A percentile compares a stretch with the other conserved stretches of the same genome.
Evolutionary conservation across 345 rosid species (phyloP).

Genomic region (Bruguiera sexangula): DNA sequence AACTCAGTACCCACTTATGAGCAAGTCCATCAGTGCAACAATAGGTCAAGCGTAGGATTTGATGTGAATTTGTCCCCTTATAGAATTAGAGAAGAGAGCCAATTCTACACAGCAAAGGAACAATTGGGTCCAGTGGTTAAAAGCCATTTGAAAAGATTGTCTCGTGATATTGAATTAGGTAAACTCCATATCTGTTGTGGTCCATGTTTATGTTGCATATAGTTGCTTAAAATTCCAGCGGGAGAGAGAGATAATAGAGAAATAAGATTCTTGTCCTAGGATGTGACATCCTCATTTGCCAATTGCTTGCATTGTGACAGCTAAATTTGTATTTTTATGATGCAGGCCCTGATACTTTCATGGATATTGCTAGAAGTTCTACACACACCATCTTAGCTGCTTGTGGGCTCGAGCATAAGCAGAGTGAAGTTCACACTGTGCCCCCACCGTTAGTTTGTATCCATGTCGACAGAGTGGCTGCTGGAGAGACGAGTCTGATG

Average conservation of each 20-base stretch:
- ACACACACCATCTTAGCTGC: constrained; percentile 77
- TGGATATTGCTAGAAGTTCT: constrained; percentile 68
- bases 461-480: constrained; percentile 44
- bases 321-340: not conserved
- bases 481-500: constrained; percentile 63
- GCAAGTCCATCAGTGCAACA: constrained; percentile 38
- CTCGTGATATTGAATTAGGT: constrained; percentile 65
- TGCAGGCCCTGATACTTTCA: constrained; percentile 56
- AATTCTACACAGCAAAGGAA: constrained; percentile 48
- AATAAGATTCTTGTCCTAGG: not conserved
- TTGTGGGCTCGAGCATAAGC: constrained; percentile 73
- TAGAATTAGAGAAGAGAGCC: constrained; percentile 35
- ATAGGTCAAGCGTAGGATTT: constrained; percentile 39
- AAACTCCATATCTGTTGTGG: not conserved
- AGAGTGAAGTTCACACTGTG: constrained; percentile 53
- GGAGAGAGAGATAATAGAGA: not conserved
- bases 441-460: constrained; percentile 54
- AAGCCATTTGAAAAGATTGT: constrained; percentile 66
- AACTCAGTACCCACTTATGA: constrained; percentile 34
- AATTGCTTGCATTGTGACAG: not conserved
- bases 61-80: constrained; percentile 29
- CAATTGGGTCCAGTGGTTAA: constrained; percentile 66
- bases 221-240: too few species aligned
- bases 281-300: not conserved
- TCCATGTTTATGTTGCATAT: too few species aligned